Evolutionary conservation across 192 early-diverging fungal species (phyloP).

Genomic region (Mortierella alpina): DNA sequence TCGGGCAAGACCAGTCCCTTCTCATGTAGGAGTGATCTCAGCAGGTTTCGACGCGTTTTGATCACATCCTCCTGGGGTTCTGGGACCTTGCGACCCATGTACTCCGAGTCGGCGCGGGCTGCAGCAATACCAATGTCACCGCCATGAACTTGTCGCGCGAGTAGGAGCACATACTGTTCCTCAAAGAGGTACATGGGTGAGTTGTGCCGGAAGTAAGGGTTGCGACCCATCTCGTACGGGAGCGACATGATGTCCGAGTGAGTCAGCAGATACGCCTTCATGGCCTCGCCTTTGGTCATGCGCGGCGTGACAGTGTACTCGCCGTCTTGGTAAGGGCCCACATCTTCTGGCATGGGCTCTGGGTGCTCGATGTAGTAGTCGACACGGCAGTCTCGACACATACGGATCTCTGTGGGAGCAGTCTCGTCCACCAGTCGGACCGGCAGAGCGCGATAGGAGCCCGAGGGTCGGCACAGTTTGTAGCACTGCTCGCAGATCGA

Average conservation of each 20-base stretch:
- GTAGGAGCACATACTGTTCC: constrained; percentile 2
- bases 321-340: not conserved
- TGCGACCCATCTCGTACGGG: constrained; percentile 8
- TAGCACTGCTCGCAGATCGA: constrained; percentile 8
- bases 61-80: not conserved
- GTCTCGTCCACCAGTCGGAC: not conserved
- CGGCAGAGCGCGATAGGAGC: not conserved
- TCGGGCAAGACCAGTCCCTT: not conserved
- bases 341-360: not conserved
- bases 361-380: constrained; percentile 3
- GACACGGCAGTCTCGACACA: constrained; percentile 4
- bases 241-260: constrained; percentile 4
- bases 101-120: constrained; percentile 1
- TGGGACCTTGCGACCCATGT: constrained; percentile 2
- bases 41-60: not conserved
- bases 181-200: constrained; percentile 9
- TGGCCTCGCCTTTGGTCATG: constrained; percentile 18
- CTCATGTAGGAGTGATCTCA: not conserved
- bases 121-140: not conserved
- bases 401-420: not conserved
- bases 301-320: constrained; percentile 1
- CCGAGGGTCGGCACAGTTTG: not conserved
- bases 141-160: constrained; percentile 6
- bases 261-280: constrained; percentile 4
- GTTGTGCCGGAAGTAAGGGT: not conserved